A percentile compares a stretch with the other conserved stretches of the same genome.
These are phyloP conservation scores for Botrytis deweyae DNA, from an alignment of 2,329 filamentous ascomycete species.

Conservation along the genomic window DNA sequence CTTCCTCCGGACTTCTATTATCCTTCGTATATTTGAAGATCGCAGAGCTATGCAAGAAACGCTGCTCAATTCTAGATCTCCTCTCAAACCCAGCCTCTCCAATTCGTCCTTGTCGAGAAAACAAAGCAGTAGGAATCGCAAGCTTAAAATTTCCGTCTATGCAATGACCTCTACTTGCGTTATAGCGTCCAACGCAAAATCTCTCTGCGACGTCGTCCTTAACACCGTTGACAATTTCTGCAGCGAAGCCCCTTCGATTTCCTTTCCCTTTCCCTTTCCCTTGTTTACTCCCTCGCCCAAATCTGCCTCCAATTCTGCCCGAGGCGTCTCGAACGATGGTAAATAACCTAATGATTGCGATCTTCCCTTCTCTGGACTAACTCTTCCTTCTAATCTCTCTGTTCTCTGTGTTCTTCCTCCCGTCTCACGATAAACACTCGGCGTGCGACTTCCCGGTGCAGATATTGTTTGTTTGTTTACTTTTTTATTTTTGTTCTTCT, in stretches of 20 bases:
- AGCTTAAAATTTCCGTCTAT: conserved; percentile 8
- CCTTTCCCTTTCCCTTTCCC: background rate
- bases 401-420: background rate
- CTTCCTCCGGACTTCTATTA: background rate
- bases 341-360: conserved; percentile 21
- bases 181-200: background rate
- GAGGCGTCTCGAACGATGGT: conserved; percentile 5
- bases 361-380: background rate
- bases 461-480: conserved; percentile 2
- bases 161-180: background rate
- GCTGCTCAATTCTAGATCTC: background rate
- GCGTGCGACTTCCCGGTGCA: background rate
- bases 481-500: conserved; percentile 2
- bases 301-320: background rate
- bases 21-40: background rate
- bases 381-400: background rate
- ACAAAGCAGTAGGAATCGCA: background rate
- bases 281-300: background rate
- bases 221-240: background rate
- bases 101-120: background rate
- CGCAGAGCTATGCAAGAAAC: background rate
- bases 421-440: background rate
- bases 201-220: background rate
- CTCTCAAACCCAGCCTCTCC: background rate
- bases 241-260: background rate